Conservation (phyloP, 306 rosid genomes). For the Carpinus fangiana region DNA sequence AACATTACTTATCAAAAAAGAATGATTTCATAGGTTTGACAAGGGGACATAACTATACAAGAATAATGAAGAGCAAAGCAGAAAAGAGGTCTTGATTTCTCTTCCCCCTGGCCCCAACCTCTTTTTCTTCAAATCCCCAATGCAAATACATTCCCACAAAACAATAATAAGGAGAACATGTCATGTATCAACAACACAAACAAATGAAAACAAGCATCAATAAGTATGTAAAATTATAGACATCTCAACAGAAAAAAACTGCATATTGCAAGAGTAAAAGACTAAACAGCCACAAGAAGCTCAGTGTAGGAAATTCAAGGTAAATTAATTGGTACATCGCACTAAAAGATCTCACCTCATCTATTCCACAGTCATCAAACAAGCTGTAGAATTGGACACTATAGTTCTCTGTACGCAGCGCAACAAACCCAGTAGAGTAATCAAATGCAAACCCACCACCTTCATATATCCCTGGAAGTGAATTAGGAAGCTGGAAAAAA, state of each 20-base stretch:
- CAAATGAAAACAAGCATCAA: neutral
- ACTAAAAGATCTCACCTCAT: slow-evolving; percentile 61
- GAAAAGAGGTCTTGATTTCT: neutral
- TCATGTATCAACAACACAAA: neutral
- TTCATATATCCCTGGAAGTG: slow-evolving; percentile 52
- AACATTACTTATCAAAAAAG: too few relatives aligned
- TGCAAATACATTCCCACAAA: slow-evolving; percentile 4
- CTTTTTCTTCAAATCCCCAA: neutral
- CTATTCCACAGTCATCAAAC: slow-evolving; percentile 74
- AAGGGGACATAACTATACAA: neutral
- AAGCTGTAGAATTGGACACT: slow-evolving; percentile 82
- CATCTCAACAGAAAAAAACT: slow-evolving; percentile 5
- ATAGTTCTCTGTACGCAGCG: slow-evolving; percentile 75
- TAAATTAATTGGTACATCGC: slow-evolving; percentile 4
- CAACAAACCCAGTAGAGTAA: slow-evolving; percentile 70
- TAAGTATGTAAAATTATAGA: neutral
- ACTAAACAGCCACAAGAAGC: neutral
- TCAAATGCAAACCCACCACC: slow-evolving; percentile 67
- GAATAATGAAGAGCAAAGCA: neutral
- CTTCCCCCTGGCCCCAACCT: neutral
- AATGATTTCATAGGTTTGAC: neutral
- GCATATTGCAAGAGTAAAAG: neutral
- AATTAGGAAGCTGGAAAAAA: slow-evolving; percentile 61
- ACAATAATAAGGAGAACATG: neutral
- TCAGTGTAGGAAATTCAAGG: slow-evolving; percentile 12